phyloP scores from a whole-genome alignment of 176 grass and related monocot genomes.

The Puccinellia tenuiflora region DNA sequence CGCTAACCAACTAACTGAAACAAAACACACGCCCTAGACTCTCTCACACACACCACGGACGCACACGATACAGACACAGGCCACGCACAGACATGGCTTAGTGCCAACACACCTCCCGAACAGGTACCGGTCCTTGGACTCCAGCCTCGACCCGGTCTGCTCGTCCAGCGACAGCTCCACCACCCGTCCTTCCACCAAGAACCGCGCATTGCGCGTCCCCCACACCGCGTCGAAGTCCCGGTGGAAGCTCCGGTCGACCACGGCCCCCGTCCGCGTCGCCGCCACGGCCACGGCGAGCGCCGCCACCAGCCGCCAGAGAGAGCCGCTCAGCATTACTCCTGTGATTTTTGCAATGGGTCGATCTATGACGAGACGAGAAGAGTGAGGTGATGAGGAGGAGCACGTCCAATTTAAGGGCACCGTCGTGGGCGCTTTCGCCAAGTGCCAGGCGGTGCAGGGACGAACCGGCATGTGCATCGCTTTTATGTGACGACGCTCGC shows the following conservation, averaged over 20 bases:
- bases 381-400: not conserved
- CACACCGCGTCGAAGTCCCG: constrained; percentile 65
- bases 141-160: constrained; percentile 45
- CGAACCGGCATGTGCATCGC: not conserved
- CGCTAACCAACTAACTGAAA: too few species aligned
- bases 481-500: not conserved
- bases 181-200: constrained; percentile 37
- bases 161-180: constrained; percentile 64
- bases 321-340: not conserved
- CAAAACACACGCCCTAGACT: too few species aligned
- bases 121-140: constrained; percentile 70
- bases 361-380: not conserved
- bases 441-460: constrained; percentile 1
- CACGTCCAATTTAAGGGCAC: constrained; percentile 14
- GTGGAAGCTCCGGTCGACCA: constrained; percentile 18
- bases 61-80: too few species aligned
- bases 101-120: constrained; percentile 35
- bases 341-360: not conserved
- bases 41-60: too few species aligned
- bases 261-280: not conserved
- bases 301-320: not conserved
- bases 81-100: too few species aligned
- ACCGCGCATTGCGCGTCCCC: constrained; percentile 60
- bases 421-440: constrained; percentile 16
- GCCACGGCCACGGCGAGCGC: not conserved